Evolutionary conservation across 2,329 filamentous ascomycete genomes (phyloP), one percentile per base, ranked within the genome.

Genomic region (Alternaria incomplexa): DNA sequence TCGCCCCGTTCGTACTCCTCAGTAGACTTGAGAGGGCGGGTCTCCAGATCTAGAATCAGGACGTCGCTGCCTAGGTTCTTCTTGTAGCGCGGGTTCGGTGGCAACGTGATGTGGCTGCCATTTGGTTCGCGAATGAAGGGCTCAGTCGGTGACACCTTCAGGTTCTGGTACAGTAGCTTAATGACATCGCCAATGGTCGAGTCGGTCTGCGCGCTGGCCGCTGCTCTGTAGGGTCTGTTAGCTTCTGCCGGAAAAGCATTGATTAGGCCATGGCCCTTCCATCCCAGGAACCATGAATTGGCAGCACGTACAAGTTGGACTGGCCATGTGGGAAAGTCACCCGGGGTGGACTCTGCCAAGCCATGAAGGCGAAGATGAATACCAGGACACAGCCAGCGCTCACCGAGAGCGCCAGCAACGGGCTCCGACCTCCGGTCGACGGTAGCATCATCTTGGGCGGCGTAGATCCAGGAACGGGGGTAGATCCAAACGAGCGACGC

Each of bases 1-100:
- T 73, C 65, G 64, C 76, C 76, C 28, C 71, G 70, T n/a, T 72
- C 63, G 56, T 67, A 78, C 47, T 66, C 71, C 20, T 72, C 72
- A n/a, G 73, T 76, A 4, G 74, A 77, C 53, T 74, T 56, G 10
- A 80, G 69, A 11, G 70, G 71, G 11, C 78, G 69, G 13, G 78
- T 80, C 62, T 80, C 78, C 15, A 80, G 65, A 58, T 80, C 78
- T 12, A 80, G 56, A 9, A 80, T 75, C 52, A 78, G 57, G 11
- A 80, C 63, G n/a, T 79, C 71, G 61, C 70, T 75, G 68, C 76
- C 77, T 62, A 80, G 62, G 6, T 63, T 69, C 65, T 77, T 75
- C 43, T 62, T 73, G 63, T 76, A 79, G 53, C 73, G 74, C 50
- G 74, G 75, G 48, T 74, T 73, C 46, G 62, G 63, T 2, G 76